phyloP scores from a whole-genome alignment of 441 rosid species.

The Erodium trifolium region DNA sequence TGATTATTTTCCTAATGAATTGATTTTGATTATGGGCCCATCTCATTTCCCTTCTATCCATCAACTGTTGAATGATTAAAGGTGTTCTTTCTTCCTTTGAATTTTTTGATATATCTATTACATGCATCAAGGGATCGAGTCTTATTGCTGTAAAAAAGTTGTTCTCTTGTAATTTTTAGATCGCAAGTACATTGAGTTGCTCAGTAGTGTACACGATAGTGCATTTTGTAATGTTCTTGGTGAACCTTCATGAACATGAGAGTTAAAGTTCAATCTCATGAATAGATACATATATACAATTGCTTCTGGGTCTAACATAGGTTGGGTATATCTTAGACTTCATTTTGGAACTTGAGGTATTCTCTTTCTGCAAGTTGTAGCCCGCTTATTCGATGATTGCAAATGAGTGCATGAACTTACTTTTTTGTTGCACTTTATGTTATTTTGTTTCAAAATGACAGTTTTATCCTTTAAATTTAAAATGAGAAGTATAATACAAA shows the following conservation, averaged over 20 bases:
- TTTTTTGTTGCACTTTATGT: too few species aligned
- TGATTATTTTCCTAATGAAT: neutral
- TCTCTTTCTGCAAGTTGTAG: too few species aligned
- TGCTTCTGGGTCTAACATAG: neutral
- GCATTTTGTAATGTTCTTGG: neutral
- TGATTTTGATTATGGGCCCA: too few species aligned
- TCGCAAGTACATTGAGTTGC: too few species aligned
- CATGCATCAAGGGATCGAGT: neutral
- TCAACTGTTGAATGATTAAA: constrained; percentile 4
- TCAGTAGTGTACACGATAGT: neutral
- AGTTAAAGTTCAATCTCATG: neutral
- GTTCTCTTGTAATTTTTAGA: too few species aligned
- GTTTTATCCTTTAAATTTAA: too few species aligned
- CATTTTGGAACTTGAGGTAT: neutral
- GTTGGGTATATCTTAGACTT: neutral
- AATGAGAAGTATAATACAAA: too few species aligned
- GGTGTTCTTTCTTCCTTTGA: neutral
- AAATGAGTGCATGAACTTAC: too few species aligned
- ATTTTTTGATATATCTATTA: neutral
- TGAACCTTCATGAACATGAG: neutral
- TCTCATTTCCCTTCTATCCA: neutral
- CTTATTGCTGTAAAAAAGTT: too few species aligned
- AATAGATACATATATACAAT: too few species aligned
- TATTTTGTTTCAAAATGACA: too few species aligned
- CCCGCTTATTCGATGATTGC: too few species aligned